Base-by-base conservation (phyloP, 257 asterid genomes). In the Solanum megistacrolobum region DNA sequence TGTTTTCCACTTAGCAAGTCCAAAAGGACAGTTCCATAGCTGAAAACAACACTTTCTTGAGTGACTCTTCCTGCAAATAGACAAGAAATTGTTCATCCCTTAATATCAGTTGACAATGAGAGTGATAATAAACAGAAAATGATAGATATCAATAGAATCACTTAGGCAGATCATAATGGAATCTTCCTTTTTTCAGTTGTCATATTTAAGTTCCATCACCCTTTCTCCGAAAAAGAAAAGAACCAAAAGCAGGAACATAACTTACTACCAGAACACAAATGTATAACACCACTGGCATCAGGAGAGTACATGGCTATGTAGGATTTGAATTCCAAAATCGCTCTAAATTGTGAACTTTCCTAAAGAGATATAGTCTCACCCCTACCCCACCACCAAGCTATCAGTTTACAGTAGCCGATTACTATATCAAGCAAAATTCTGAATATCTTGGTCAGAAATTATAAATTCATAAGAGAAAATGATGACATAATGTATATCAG, bases 1-100 rank as follows among this genome's bases (percentile, higher is more conserved):
- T 97, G 99, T 91, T 96, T 97, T 90, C 99, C 99, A 89, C 99
- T 97, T 76, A 97, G 99, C 90, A 97, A 98, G 94, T 97, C 99
- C 93, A 97, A 92, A 88, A 97, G 98, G 68, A 97, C 98, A n/a
- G 99, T 97, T 89, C 99, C 99, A 83, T 96, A 96, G 94, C 99
- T 97, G 92, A 96, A 97, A 87, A 92, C 94, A 88, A 97, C 99
- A 94, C 99, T 97, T 94, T 97, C 98, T 76, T 91, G 99, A 87
- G 99, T 97, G 84, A 97, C 99, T 94, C 99, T 94, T 86, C 99
- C 99, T 97, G 87, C 91, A 92, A 48, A 91, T 87, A 90, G 88
- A 92, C 55, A 83, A 20, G 36, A 41, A 66, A 32, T 38, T 14
- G 16, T 38, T 83, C 86, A 35, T 34, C 25, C 78, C 39, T 31